Evolutionary conservation across 2,329 filamentous ascomycete species (phyloP), one percentile per base, ranked within the genome.

Genomic region (Xylaria sp.): DNA sequence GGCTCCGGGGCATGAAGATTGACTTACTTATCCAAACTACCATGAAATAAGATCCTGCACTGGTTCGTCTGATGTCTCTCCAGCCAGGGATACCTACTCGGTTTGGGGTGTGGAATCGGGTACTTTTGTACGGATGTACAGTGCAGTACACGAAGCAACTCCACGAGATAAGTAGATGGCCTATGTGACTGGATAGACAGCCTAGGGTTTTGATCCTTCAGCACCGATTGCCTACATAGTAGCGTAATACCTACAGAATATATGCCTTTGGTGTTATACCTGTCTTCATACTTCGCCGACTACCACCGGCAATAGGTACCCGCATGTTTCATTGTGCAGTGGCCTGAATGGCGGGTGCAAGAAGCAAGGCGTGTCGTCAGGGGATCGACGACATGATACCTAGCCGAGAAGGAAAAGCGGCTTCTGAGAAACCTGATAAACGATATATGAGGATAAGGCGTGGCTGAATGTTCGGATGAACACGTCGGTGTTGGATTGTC

Each of bases 321-420:
- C 53, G 45, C 34, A 55, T 36, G 64, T 62, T 68, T 69, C 64
- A 57, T 54, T 61, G 11, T 36, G 34, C 27, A 11, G 53, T 45
- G 56, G 61, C 39, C 57, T 47, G 39, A 51, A 47, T 39, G 39
- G n/a, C 47, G n/a, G 51, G 19, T 58, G 30, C 42, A 21, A 57
- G 56, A 51, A 34, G 56, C 32, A 61, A 58, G 47, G 53, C n/a
- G 14, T 36, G 54, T 36, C 39, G 57, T 27, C 17, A 19, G 55
- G 48, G 47, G 34, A 64, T 67, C 60, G 42, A 51, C 55, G 45
- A 34, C 24, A 36, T 57, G 64, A 64, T 36, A 32, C 50, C 27
- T 12, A 36, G 17, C 39, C 47, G 56, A 39, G 17, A 51, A 30
- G 17, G 27, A 45, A 32, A 56, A 45, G 42, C 24, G 3, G 34